Evolutionary conservation across 73 alveolate species (phyloP).

Genomic region (Paramecium pentaurelia): DNA sequence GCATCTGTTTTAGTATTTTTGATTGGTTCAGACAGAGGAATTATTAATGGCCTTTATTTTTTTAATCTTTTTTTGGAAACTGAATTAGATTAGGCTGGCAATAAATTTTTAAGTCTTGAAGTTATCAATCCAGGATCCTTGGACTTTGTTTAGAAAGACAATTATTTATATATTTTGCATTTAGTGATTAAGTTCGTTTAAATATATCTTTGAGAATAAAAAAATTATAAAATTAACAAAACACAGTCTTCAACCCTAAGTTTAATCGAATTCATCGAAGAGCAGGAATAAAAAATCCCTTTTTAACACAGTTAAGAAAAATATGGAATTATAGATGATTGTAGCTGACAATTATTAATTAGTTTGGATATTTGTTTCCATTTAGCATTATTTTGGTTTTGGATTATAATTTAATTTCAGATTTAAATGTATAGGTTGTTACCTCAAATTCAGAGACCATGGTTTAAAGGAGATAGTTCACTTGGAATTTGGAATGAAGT

Average conservation of each 20-base stretch:
- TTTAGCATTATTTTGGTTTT: neutral
- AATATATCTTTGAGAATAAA: neutral
- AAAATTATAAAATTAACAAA: neutral
- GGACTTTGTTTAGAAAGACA: neutral
- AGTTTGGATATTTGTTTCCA: neutral
- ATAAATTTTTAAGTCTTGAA: neutral
- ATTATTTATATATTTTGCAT: neutral
- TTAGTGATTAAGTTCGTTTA: neutral
- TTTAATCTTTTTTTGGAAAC: neutral
- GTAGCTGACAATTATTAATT: neutral
- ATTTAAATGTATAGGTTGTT: neutral
- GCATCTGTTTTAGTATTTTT: neutral
- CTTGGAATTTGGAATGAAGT: neutral
- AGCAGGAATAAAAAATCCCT: neutral
- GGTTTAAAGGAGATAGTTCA: neutral
- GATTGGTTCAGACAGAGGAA: neutral
- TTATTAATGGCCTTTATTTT: neutral
- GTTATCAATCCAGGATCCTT: neutral
- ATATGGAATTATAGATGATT: constrained; percentile 1
- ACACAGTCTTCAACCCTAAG: neutral
- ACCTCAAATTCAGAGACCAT: neutral
- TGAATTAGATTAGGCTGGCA: neutral
- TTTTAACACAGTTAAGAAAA: neutral
- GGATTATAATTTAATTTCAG: neutral
- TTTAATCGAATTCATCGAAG: neutral